A percentile compares a stretch with the other conserved stretches of the same genome.
Conservation (phyloP, 805 yeast genomes). For the Blastobotrys peoriensis region DNA sequence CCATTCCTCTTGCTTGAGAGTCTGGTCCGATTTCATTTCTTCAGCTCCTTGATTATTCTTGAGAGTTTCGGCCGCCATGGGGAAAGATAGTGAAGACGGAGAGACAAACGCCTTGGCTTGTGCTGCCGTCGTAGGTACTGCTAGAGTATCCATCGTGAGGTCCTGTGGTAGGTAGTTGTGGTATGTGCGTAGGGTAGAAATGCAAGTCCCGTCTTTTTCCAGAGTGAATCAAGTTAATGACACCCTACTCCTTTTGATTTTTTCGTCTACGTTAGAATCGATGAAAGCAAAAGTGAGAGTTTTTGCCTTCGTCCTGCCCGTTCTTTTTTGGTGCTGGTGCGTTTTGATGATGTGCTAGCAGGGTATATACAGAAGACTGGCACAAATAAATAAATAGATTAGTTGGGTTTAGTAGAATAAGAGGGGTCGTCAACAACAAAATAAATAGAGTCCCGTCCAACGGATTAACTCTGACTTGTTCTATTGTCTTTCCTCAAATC, state of each 20-base stretch:
- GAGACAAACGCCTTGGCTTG: constrained; percentile 69
- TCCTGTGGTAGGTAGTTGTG: constrained; percentile 1
- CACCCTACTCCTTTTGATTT: too few species aligned
- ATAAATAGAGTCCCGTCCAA: too few species aligned
- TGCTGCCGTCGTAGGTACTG: constrained; percentile 72
- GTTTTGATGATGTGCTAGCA: neutral
- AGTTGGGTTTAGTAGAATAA: too few species aligned
- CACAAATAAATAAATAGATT: neutral
- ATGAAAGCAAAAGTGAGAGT: too few species aligned
- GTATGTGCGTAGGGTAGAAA: too few species aligned
- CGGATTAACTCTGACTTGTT: too few species aligned
- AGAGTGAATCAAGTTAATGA: constrained; percentile 26
- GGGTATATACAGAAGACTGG: neutral
- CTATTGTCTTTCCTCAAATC: too few species aligned
- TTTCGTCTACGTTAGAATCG: too few species aligned
- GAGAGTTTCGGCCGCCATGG: constrained; percentile 42
- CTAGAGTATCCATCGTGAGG: constrained; percentile 57
- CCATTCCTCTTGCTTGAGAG: constrained; percentile 7
- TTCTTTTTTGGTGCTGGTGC: neutral
- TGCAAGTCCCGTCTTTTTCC: too few species aligned
- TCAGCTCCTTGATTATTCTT: constrained; percentile 12
- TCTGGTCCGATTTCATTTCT: constrained; percentile 9
- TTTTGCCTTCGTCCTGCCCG: too few species aligned
- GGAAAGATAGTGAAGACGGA: constrained; percentile 56
- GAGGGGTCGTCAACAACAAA: too few species aligned